Base-by-base conservation (phyloP, 2,329 filamentous ascomycete species). In the Pseudogymnoascus sp. region DNA sequence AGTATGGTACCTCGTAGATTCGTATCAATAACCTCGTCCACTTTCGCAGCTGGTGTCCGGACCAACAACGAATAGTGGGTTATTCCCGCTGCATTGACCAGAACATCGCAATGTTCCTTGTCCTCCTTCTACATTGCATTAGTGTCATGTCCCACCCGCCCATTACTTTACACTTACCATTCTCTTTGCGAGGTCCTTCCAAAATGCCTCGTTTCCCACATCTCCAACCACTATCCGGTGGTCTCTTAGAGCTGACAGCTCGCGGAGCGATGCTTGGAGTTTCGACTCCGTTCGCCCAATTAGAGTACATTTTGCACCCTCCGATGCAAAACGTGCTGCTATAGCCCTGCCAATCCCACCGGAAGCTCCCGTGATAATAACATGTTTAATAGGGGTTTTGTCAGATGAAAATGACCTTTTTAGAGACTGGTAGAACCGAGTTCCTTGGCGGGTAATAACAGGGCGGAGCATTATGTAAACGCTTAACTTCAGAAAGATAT, bases 81-180 rank as follows among this genome's bases (percentile, higher is more conserved):
- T 20, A 91, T 77, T 8, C 91, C 91, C 0, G 91, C 91, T 25
- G 89, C 88, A 70, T 96, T 95, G 65, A 96, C 80, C 1, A 96
- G 80, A 30, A 93, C 77, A 67, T 82, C 76, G 12, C 80, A 72
- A 41, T 70, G 60, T 47, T 65, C 64, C 64, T 68, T 28, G n/a
- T 54, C 58, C 35, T 34, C 25, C 2, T 38, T 58, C 57, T 54
- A 54, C 2, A 18, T 54, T 20, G 7, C 18, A 9, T 61, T 34
- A 28, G 54, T 8, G 2, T 28, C 12, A 6, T 38, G 60, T 6
- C 18, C 30, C 12, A 59, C 32, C 37, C 38, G n/a, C 5, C 18
- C 25, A 20, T 39, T 58, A 12, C 12, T 38, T 2, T 3, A 14
- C 57, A 66, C 67, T 58, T n/a, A 70, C 69, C 30, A 32, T 25